Conservation (phyloP, 2,329 filamentous ascomycete species). For the Macrophomina pseudophaseolina region DNA sequence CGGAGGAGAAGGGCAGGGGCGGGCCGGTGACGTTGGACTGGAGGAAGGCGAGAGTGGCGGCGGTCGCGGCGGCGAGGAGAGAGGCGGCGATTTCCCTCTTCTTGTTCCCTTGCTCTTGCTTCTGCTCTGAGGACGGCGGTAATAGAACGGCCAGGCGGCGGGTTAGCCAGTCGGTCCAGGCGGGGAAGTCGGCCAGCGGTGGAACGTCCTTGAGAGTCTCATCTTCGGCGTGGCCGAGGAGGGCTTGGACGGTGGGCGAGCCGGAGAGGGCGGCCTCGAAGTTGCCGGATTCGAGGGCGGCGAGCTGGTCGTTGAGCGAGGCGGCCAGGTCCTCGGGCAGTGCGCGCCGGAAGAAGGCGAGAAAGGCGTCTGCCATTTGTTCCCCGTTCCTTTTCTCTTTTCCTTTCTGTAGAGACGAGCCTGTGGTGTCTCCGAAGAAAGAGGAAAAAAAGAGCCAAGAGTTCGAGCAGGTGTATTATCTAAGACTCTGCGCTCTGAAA, state of each 20-base stretch:
- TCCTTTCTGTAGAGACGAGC: not conserved
- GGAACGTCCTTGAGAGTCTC: slow-evolving; percentile 38
- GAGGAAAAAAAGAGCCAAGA: not conserved
- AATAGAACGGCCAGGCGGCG: slow-evolving; percentile 12
- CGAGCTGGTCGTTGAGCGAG: slow-evolving; percentile 42
- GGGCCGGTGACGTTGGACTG: slow-evolving; percentile 90
- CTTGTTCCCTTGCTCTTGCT: not conserved
- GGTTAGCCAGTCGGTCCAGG: slow-evolving; percentile 50
- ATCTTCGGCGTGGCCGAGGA: slow-evolving; percentile 46
- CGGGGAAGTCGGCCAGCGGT: slow-evolving; percentile 39
- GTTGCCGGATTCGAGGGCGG: slow-evolving; percentile 49
- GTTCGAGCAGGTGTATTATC: not conserved
- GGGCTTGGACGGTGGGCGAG: slow-evolving; percentile 42
- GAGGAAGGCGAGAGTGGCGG: slow-evolving; percentile 77
- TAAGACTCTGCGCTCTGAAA: not conserved
- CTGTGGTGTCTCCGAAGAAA: not conserved
- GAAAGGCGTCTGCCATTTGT: slow-evolving; percentile 42
- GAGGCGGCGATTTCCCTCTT: slow-evolving; percentile 39
- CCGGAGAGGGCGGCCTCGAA: slow-evolving; percentile 47
- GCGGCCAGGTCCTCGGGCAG: slow-evolving; percentile 50
- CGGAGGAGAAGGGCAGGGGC: slow-evolving; percentile 66
- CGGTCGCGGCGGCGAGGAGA: slow-evolving; percentile 65
- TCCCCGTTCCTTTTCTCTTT: not conserved
- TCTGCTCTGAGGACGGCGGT: no score
- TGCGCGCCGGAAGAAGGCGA: slow-evolving; percentile 47